These are phyloP conservation scores for Diutina rugosa DNA, from an alignment of 1,139 yeast genomes.

Conservation along the genomic window DNA sequence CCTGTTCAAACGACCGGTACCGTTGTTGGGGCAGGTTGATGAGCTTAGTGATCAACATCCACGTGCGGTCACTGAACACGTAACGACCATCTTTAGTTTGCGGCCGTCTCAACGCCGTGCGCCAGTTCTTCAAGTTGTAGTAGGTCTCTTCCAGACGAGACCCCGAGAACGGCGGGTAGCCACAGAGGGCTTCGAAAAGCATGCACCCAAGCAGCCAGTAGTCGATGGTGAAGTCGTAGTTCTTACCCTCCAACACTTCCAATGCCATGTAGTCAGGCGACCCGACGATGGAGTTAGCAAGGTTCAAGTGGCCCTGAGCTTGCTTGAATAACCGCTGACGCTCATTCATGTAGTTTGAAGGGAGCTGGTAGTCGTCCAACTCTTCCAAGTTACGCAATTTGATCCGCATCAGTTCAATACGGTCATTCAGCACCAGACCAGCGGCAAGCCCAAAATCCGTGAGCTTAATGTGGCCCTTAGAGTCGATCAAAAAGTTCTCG, in stretches of 20 bases:
- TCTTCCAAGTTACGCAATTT: constrained; percentile 74
- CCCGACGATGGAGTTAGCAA: constrained; percentile 94
- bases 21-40: constrained; percentile 74
- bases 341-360: constrained; percentile 69
- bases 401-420: constrained; percentile 86
- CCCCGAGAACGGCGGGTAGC: constrained; percentile 96
- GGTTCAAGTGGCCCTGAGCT: constrained; percentile 43
- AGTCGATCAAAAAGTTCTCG: constrained; percentile 88
- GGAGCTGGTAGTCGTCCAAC: constrained; percentile 53
- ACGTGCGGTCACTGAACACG: constrained; percentile 92
- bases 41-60: constrained; percentile 73
- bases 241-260: constrained; percentile 89
- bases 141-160: constrained; percentile 90
- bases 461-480: constrained; percentile 88
- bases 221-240: constrained; percentile 92
- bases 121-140: constrained; percentile 89
- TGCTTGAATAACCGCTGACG: constrained; percentile 78
- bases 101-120: constrained; percentile 77
- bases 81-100: constrained; percentile 82
- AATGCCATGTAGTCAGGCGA: constrained; percentile 99
- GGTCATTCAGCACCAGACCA: constrained; percentile 85
- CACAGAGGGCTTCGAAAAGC: constrained; percentile 83
- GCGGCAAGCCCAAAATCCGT: constrained; percentile 98
- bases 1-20: constrained; percentile 66
- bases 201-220: constrained; percentile 98